These are phyloP conservation scores for Cyberlindnera xylosilytica DNA, from an alignment of 805 yeast species.

Conservation along the genomic window DNA sequence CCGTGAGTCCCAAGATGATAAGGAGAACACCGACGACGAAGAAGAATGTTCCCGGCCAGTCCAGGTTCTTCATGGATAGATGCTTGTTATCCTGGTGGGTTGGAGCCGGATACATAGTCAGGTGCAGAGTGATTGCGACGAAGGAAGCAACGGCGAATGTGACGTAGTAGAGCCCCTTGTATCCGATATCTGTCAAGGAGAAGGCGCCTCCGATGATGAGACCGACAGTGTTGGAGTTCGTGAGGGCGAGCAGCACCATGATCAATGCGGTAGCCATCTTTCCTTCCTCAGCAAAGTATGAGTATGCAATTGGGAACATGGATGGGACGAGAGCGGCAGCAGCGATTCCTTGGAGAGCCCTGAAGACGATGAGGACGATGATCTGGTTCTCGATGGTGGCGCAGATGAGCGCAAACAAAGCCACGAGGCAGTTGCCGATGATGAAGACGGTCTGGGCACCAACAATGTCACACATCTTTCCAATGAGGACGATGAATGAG, in stretches of 20 bases:
- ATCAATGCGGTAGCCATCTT: slow-evolving; percentile 27
- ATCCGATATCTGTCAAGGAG: slow-evolving; percentile 34
- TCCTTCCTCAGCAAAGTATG: slow-evolving; percentile 27
- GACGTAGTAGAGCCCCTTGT: slow-evolving; percentile 37
- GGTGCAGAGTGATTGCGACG: slow-evolving; percentile 22
- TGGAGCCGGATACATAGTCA: slow-evolving; percentile 21
- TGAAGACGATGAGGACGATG: slow-evolving; percentile 37
- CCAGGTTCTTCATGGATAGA: slow-evolving; percentile 28
- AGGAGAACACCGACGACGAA: slow-evolving; percentile 35
- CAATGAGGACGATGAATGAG: slow-evolving; percentile 39
- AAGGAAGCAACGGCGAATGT: slow-evolving; percentile 32
- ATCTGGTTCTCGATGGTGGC: slow-evolving; percentile 34
- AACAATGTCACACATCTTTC: slow-evolving; percentile 38
- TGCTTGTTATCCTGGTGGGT: neutral
- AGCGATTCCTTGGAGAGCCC: slow-evolving; percentile 44
- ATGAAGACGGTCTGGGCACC: slow-evolving; percentile 33
- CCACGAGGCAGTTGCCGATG: slow-evolving; percentile 22
- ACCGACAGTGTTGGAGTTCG: slow-evolving; percentile 37
- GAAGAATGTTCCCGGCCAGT: slow-evolving; percentile 33
- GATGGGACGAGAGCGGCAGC: slow-evolving; percentile 41
- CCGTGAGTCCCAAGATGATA: slow-evolving; percentile 42
- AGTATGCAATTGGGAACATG: slow-evolving; percentile 32
- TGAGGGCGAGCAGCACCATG: slow-evolving; percentile 27
- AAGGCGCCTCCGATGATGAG: slow-evolving; percentile 45
- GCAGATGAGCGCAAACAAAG: slow-evolving; percentile 31